These are phyloP conservation scores for Cyberlindnera misumaiensis DNA, from an alignment of 805 yeast genomes.

Conservation along the genomic window DNA sequence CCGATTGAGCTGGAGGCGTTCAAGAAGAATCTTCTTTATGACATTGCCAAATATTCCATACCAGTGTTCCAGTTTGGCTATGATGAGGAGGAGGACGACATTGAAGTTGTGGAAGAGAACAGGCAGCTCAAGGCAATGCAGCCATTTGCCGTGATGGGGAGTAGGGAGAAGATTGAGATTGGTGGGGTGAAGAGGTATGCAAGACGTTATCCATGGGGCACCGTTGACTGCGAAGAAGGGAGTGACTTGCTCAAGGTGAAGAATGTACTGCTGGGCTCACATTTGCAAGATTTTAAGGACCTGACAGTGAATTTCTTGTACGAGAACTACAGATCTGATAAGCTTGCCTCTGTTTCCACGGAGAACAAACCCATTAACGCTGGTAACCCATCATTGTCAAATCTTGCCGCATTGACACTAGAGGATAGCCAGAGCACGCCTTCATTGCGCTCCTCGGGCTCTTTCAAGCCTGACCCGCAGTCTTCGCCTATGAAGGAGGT, in stretches of 20 bases:
- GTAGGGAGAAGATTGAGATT: slow-evolving; percentile 49
- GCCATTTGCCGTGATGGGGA: slow-evolving; percentile 68
- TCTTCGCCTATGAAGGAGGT: slow-evolving; percentile 33
- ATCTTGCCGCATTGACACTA: slow-evolving; percentile 43
- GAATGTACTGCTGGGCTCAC: slow-evolving; percentile 74
- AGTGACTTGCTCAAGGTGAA: slow-evolving; percentile 54
- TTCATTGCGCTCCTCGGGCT: slow-evolving; percentile 5
- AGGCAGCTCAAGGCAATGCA: slow-evolving; percentile 54
- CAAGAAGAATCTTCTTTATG: slow-evolving; percentile 52
- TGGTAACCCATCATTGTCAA: slow-evolving; percentile 55
- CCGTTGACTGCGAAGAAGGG: slow-evolving; percentile 41
- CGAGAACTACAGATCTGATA: slow-evolving; percentile 75
- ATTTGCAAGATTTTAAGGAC: slow-evolving; percentile 74
- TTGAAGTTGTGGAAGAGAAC: slow-evolving; percentile 64
- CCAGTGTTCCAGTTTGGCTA: slow-evolving; percentile 68
- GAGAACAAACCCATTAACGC: slow-evolving; percentile 11
- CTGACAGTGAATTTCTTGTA: slow-evolving; percentile 70
- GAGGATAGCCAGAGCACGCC: slow-evolving; percentile 12
- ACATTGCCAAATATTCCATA: slow-evolving; percentile 60
- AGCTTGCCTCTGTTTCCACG: slow-evolving; percentile 51
- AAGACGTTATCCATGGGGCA: slow-evolving; percentile 76
- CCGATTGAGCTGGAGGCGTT: slow-evolving; percentile 49
- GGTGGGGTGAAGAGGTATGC: slow-evolving; percentile 48
- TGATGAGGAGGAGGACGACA: slow-evolving; percentile 68
- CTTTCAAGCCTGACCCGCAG: slow-evolving; percentile 16